Percentiles rank a stretch among this genome's conserved stretches.
Conservation (phyloP, 768 basidiomycete species). For the Boletus huronensis region DNA sequence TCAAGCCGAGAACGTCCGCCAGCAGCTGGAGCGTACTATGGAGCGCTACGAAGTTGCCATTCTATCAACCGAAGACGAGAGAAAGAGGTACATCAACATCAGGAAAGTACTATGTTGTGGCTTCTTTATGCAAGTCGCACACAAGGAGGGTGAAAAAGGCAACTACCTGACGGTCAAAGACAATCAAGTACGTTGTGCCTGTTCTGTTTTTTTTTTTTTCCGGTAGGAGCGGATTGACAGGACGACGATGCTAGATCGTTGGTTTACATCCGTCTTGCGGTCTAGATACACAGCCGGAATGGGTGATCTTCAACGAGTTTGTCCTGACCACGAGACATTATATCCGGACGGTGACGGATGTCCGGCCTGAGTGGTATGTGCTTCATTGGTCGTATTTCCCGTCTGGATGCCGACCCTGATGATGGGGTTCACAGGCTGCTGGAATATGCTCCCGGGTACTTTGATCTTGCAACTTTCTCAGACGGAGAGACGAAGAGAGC, state of each 20-base stretch:
- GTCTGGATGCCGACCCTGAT: not conserved
- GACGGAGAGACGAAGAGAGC: slow-evolving; percentile 71
- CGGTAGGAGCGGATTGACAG: not conserved
- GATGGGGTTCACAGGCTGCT: slow-evolving; percentile 45
- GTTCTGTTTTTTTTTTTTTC: not conserved
- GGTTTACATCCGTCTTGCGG: slow-evolving; percentile 77
- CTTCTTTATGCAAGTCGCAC: slow-evolving; percentile 98
- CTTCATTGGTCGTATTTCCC: not conserved
- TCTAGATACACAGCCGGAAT: slow-evolving; percentile 82
- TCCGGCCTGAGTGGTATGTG: slow-evolving; percentile 80
- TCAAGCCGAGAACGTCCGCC: slow-evolving; percentile 92
- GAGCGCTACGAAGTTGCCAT: slow-evolving; percentile 82
- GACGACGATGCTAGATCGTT: slow-evolving; percentile 11
- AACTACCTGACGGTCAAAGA: slow-evolving; percentile 92
- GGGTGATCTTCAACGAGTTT: slow-evolving; percentile 94
- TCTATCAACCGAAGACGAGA: slow-evolving; percentile 62
- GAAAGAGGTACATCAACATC: slow-evolving; percentile 69
- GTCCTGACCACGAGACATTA: slow-evolving; percentile 86
- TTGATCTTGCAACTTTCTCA: slow-evolving; percentile 60
- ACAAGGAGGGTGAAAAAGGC: slow-evolving; percentile 89
- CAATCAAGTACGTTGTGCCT: slow-evolving; percentile 60
- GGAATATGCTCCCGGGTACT: slow-evolving; percentile 64
- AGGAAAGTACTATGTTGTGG: slow-evolving; percentile 84
- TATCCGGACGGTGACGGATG: slow-evolving; percentile 88
- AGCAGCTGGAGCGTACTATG: slow-evolving; percentile 88